Base-by-base conservation (phyloP, 495 filamentous ascomycete species). In the Penicilliopsis zonata region DNA sequence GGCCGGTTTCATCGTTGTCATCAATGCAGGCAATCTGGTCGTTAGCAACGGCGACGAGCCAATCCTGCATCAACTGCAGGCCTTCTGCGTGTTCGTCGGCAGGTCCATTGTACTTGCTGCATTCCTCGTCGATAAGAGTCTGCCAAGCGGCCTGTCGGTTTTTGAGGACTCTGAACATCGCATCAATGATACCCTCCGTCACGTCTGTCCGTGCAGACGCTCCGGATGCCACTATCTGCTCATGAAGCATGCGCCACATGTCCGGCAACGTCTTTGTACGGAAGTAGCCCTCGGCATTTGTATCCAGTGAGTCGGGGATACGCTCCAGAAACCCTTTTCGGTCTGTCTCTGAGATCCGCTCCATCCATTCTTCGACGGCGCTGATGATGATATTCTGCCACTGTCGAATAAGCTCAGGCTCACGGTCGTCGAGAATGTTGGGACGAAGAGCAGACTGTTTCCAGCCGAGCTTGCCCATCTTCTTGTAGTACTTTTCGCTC, bases 11-110 rank as follows among this genome's bases (percentile, higher is more conserved):
- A 16, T 64, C 58, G 36, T 74, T 65, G 51, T 95, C 90, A 50
- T 94, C 87, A 48, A 95, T 95, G 56, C 85, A 93, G 33, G 83
- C 83, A 43, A 99, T 95, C 51, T 99, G 90, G 55, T 99, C 90
- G 57, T 96, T 99, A 37, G 90, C 90, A 31, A 92, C 81, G n/a
- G 88, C 86, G 14, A 96, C 72, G 26, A 96, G 73, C 82, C 86
- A 96, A 54, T 94, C 86, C 58, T 94, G 85, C 19, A 94, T 55
- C 6, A 75, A 53, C 46, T 83, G 79, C 30, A 92, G 69, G 4
- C 82, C 82, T 38, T 96, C 92, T 13, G 65, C 54, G 31, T 82
- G 78, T 8, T 76, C 65, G 6, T 59, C 54, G 26, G 59, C 64
- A 16, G 70, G 68, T 5, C 53, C 50, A 39, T 74, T 70, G 49